A percentile compares a stretch with the other conserved stretches of the same genome.
Conservation (phyloP, 176 grass and related monocot genomes). For the Elymus sibiricus region DNA sequence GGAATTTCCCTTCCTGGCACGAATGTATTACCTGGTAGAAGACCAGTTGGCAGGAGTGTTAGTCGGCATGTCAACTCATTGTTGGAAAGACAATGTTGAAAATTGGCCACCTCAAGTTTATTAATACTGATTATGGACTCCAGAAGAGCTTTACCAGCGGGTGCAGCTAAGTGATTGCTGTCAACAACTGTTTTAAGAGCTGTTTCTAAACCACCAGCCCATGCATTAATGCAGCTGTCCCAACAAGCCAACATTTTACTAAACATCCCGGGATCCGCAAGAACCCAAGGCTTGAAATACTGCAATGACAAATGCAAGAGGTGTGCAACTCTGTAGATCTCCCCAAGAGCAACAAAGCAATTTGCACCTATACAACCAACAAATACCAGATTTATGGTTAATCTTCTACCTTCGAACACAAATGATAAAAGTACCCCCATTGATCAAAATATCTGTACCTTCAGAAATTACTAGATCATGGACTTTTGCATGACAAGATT, state of each 20-base stretch:
- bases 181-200: conserved; percentile 35
- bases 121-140: conserved; percentile 41
- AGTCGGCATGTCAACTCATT: conserved; percentile 26
- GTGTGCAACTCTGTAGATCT: conserved; percentile 55
- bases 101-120: conserved; percentile 26
- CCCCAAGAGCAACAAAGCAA: conserved; percentile 52
- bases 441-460: conserved; percentile 32
- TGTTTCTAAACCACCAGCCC: conserved; percentile 32
- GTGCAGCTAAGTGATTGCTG: background rate
- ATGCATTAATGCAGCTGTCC: conserved; percentile 44
- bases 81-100: background rate
- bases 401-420: background rate
- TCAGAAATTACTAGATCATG: conserved; percentile 31
- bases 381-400: conserved; percentile 17
- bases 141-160: conserved; percentile 43
- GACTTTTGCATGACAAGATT: conserved; percentile 38
- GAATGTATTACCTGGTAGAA: conserved; percentile 41
- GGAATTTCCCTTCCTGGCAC: background rate
- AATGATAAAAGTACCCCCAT: conserved; percentile 1
- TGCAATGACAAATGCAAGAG: conserved; percentile 41
- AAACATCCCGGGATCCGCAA: conserved; percentile 36
- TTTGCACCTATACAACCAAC: conserved; percentile 35
- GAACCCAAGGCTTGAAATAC: conserved; percentile 62
- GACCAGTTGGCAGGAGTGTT: conserved; percentile 30
- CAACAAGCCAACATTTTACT: conserved; percentile 45